Evolutionary conservation across 2,329 filamentous ascomycete genomes (phyloP), one percentile per base, ranked within the genome.

Genomic region (Aspergillus phoenicis): DNA sequence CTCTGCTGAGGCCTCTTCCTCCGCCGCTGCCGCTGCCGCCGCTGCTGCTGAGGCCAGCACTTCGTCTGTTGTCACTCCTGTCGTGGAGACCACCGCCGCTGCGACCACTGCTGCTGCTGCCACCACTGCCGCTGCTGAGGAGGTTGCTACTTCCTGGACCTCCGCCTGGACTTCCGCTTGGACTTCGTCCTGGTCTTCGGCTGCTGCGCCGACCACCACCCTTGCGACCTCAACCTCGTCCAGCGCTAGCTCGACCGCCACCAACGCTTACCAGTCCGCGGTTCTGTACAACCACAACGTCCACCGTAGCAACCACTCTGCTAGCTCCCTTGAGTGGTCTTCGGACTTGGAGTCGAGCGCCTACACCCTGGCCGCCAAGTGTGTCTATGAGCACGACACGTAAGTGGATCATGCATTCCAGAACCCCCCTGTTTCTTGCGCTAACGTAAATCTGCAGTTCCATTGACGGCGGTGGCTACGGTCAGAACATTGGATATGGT

Each of bases 401-500:
- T 91, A 85, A 81, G 54, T 52, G 24, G 11, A 13, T 39, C 10
- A 3, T 30, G 10, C 11, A 4, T 8, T 22, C 11, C 2, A 5
- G 8, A 7, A 13, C 5, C 5, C 2, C 0, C 6, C 11, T 17
- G 22, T 10, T n/a, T 4, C 22, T 13, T 8, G 22, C 45, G 43
- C 66, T 69, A 55, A 68, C 20, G 5, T 28, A 47, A 39, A 8
- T 54, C 2, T 2, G 57, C 61, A 76, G 73, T 68, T 87, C 84
- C 69, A 75, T 80, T 26, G 80, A 84, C 64, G 82, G 80, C 54
- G 87, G 86, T 58, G 82, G 84, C 48, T 96, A 95, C 73, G 95
- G 95, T 65, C 95, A 99, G 81, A 99, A 98, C 84, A 89, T 98
- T 61, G 94, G 91, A 72, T 88, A 89, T 62, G 82, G 88, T 66